Conservation (phyloP, 1,139 yeast species). For the Saccharomyces hybrid region DNA sequence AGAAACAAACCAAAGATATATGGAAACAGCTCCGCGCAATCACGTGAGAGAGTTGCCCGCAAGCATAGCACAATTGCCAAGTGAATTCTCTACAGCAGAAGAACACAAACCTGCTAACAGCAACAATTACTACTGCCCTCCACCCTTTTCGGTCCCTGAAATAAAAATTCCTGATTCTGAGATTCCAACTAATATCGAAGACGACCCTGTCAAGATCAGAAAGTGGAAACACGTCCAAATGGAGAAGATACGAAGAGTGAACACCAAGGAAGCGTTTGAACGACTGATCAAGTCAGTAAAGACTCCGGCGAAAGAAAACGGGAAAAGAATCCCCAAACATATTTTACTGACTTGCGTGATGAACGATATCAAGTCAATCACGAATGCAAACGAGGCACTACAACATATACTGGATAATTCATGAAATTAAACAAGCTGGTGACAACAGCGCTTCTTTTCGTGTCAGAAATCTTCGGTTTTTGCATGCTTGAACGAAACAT, state of each 20-base stretch:
- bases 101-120: slow-evolving; percentile 4
- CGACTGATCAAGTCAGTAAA: slow-evolving; percentile 19
- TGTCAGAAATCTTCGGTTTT: not conserved
- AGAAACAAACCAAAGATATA: not conserved
- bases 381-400: slow-evolving; percentile 25
- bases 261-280: slow-evolving; percentile 27
- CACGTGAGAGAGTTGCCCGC: not conserved
- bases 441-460: not conserved
- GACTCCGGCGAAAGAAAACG: slow-evolving; percentile 17
- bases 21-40: not conserved
- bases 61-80: not conserved
- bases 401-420: slow-evolving; percentile 10
- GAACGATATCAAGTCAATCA: slow-evolving; percentile 25
- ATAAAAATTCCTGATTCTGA: slow-evolving; percentile 20
- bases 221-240: slow-evolving; percentile 32
- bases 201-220: slow-evolving; percentile 18
- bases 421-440: not conserved
- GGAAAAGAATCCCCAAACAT: slow-evolving; percentile 29
- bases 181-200: slow-evolving; percentile 18
- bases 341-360: slow-evolving; percentile 23
- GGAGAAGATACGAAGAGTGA: slow-evolving; percentile 29
- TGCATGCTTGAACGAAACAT: not conserved
- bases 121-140: slow-evolving; percentile 6
- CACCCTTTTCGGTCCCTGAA: slow-evolving; percentile 21
- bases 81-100: not conserved